These are phyloP conservation scores for Paraphoma sp. DNA, from an alignment of 2,329 filamentous ascomycete species.

Conservation along the genomic window DNA sequence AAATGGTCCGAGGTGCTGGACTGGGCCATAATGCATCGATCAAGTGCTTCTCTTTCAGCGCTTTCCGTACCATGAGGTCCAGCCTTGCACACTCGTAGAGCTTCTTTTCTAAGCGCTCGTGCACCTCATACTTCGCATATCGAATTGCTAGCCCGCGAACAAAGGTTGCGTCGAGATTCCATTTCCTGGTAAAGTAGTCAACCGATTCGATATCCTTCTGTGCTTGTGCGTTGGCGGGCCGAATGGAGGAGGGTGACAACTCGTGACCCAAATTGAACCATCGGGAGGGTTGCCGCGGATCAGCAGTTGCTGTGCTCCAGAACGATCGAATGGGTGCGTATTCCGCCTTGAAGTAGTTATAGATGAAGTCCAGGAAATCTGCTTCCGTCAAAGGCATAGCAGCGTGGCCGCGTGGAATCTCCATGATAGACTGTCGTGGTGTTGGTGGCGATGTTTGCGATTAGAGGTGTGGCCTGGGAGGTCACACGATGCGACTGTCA, in stretches of 20 bases:
- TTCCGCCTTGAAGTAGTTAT: slow-evolving; percentile 48
- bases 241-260: slow-evolving; percentile 31
- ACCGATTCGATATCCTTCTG: slow-evolving; percentile 46
- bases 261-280: slow-evolving; percentile 46
- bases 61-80: slow-evolving; percentile 46
- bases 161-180: slow-evolving; percentile 41
- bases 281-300: slow-evolving; percentile 35
- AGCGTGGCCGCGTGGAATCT: slow-evolving; percentile 39
- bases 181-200: slow-evolving; percentile 39
- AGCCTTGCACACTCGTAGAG: slow-evolving; percentile 40
- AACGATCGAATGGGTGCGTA: slow-evolving; percentile 46
- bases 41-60: slow-evolving; percentile 47
- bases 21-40: slow-evolving; percentile 46
- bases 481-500: slow-evolving; percentile 7
- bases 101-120: slow-evolving; percentile 47
- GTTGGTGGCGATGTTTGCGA: slow-evolving; percentile 11
- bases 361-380: slow-evolving; percentile 45
- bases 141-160: slow-evolving; percentile 40
- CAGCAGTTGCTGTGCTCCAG: slow-evolving; percentile 44
- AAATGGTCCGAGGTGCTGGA: slow-evolving; percentile 33
- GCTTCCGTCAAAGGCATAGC: slow-evolving; percentile 40
- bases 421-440: slow-evolving; percentile 24
- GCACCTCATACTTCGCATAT: slow-evolving; percentile 43
- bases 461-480: neutral
- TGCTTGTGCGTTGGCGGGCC: slow-evolving; percentile 45